Evolutionary conservation across 768 basidiomycete genomes (phyloP).

Genomic region (Polyporus arcularius): DNA sequence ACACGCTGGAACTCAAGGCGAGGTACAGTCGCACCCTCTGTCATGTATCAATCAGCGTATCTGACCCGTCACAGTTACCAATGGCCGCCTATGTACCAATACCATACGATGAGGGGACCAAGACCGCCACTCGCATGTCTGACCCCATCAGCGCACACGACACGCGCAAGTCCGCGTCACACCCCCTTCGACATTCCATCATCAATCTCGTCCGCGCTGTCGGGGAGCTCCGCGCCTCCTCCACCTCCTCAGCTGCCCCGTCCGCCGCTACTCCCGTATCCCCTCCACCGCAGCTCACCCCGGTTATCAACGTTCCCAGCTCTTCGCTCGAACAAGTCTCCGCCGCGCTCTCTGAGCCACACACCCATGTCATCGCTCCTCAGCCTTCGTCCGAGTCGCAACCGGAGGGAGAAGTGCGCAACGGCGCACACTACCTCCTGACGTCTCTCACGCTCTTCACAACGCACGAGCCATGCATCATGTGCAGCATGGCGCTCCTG

Average conservation of each 20-base stretch:
- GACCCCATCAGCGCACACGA: conserved; percentile 62
- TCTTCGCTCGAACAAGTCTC: conserved; percentile 2
- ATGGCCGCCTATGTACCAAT: conserved; percentile 71
- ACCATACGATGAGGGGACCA: conserved; percentile 42
- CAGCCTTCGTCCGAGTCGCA: background rate
- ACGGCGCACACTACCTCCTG: conserved; percentile 85
- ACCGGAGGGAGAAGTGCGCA: conserved; percentile 27
- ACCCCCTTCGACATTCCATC: conserved; percentile 85
- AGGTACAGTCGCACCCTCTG: conserved; percentile 43
- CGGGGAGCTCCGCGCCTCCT: conserved; percentile 52
- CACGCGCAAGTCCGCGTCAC: conserved; percentile 62
- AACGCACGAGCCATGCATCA: conserved; percentile 96
- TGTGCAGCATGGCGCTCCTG: conserved; percentile 96
- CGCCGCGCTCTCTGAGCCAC: conserved; percentile 9
- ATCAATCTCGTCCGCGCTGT: conserved; percentile 74
- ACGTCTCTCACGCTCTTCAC: conserved; percentile 84
- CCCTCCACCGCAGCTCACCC: conserved; percentile 4
- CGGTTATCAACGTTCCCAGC: background rate
- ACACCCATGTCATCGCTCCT: conserved; percentile 13
- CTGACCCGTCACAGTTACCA: conserved; percentile 53
- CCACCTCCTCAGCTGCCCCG: background rate
- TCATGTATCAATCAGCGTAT: background rate
- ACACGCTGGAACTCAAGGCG: conserved; percentile 48
- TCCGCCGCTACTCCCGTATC: conserved; percentile 1
- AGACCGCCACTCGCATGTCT: conserved; percentile 14